These are phyloP conservation scores for Calycina herbarum DNA, from an alignment of 2,329 filamentous ascomycete genomes.

Conservation along the genomic window DNA sequence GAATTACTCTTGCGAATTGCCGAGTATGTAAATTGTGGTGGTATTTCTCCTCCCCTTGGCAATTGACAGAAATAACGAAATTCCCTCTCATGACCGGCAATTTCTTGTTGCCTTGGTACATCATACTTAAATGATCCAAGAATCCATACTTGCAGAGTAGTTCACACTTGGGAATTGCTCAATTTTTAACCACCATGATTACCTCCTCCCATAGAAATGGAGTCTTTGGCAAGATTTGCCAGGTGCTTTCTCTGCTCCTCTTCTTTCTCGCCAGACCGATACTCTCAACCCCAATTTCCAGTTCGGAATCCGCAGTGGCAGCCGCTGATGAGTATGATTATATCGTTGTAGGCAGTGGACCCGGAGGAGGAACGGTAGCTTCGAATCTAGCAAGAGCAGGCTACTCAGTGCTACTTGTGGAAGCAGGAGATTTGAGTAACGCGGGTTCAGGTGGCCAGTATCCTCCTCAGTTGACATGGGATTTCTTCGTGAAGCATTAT, in stretches of 20 bases:
- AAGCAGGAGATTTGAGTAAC: constrained; percentile 54
- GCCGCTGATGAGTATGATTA: constrained; percentile 47
- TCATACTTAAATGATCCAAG: background rate
- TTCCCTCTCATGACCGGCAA: background rate
- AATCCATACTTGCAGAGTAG: background rate
- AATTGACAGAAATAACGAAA: background rate
- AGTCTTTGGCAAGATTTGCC: background rate
- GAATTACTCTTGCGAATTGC: background rate
- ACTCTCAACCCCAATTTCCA: constrained; percentile 7
- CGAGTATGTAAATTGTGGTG: background rate
- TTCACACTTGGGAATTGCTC: no score
- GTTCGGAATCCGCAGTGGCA: background rate
- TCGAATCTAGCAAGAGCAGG: constrained; percentile 52
- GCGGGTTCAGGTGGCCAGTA: constrained; percentile 49
- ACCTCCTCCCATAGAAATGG: background rate
- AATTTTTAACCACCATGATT: background rate
- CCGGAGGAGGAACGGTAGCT: constrained; percentile 52
- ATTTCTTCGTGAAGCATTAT: constrained; percentile 42
- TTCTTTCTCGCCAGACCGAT: background rate
- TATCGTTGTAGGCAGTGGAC: constrained; percentile 53
- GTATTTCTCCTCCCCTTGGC: background rate
- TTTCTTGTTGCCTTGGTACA: background rate
- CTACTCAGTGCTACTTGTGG: constrained; percentile 52
- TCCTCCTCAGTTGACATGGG: constrained; percentile 49
- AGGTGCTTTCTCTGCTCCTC: background rate